A percentile compares a stretch with the other conserved stretches of the same genome.
phyloP scores from a whole-genome alignment of 192 early-diverging fungal species.

The Fimicolochytrium jonesii region DNA sequence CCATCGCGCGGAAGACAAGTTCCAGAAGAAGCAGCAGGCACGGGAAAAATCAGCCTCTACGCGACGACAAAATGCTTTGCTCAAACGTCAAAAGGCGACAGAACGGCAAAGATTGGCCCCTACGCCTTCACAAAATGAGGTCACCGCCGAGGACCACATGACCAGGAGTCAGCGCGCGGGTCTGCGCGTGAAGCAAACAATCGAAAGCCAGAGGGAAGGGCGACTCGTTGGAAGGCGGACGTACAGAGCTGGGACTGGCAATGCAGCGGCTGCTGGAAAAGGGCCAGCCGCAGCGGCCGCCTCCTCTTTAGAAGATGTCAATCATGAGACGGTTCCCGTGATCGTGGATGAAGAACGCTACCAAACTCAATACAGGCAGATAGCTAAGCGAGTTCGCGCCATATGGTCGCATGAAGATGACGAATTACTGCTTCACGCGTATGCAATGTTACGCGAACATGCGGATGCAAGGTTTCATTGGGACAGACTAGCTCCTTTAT shows the following conservation, averaged over 20 bases:
- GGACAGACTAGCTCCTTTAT: constrained; percentile 19
- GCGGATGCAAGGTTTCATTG: constrained; percentile 22
- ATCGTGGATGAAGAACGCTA: constrained; percentile 23
- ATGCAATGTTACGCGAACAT: constrained; percentile 24
- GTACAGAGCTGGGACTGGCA: not conserved
- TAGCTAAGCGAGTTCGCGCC: constrained; percentile 6
- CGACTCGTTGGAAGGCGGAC: constrained; percentile 1
- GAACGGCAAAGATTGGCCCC: too few relatives aligned
- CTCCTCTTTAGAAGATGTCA: constrained; percentile 7
- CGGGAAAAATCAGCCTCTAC: not conserved
- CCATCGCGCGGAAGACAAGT: constrained; percentile 29
- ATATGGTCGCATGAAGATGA: constrained; percentile 32
- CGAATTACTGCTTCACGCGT: constrained; percentile 25
- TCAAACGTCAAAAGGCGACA: too few relatives aligned
- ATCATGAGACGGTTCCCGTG: constrained; percentile 10
- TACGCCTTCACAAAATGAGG: too few relatives aligned
- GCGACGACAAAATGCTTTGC: too few relatives aligned
- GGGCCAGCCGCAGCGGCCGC: constrained; percentile 2
- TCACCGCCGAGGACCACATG: too few relatives aligned
- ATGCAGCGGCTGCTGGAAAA: constrained; percentile 2
- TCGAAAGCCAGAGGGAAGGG: not conserved
- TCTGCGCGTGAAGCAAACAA: not conserved
- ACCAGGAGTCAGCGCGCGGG: not conserved
- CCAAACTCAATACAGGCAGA: constrained; percentile 11
- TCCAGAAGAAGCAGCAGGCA: not conserved